Base-by-base conservation (phyloP, 768 basidiomycete species). In the Russula virescens region DNA sequence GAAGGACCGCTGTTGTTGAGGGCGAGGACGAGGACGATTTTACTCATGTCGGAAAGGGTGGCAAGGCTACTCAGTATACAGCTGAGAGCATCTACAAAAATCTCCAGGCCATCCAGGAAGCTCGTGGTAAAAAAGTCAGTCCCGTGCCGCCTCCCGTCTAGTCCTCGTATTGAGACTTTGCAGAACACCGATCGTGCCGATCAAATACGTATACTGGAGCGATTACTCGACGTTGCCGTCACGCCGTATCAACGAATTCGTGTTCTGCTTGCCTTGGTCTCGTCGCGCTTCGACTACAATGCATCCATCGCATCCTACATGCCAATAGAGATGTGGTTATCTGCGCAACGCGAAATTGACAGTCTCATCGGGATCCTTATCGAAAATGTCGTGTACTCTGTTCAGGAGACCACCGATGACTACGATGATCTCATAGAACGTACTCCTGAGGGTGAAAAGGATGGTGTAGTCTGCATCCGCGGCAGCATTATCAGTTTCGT, bases 201-300 rank as follows among this genome's bases (percentile, higher is more conserved):
- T 74, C 95, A 97, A 80, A 91, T 97, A 68, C 86, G 88, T 63
- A 91, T 93, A 57, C 81, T 98, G 19, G 89, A 94, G 71, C 87
- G 88, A 69, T 80, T 98, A 14, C 80, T 96, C 13, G 87, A 88
- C 69, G 89, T 95, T 16, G 87, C 94, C 7, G 82, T 81, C 14
- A 96, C 94, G 5, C 77, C 91, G 0, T 99, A 99, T 74, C 93
- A 96, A 71, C 86, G 86, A 67, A 94, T 99, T 63, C 89, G 97
- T 58, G 93, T 99, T 35, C 85, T 98, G 38, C 84, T 99, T 55
- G 89, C 94, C 18, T 83, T 98, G 58, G 84, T 98, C 69, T 94
- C 95, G 3, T 91, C 94, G 10, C 89, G 94, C 48, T 97, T 98
- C 73, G 97, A 99, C 77, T 98, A 97, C 79, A 95, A 94, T 73